A percentile compares a stretch with the other conserved stretches of the same genome.
Conservation (phyloP, 2,329 filamentous ascomycete species). For the Calycina herbarum region DNA sequence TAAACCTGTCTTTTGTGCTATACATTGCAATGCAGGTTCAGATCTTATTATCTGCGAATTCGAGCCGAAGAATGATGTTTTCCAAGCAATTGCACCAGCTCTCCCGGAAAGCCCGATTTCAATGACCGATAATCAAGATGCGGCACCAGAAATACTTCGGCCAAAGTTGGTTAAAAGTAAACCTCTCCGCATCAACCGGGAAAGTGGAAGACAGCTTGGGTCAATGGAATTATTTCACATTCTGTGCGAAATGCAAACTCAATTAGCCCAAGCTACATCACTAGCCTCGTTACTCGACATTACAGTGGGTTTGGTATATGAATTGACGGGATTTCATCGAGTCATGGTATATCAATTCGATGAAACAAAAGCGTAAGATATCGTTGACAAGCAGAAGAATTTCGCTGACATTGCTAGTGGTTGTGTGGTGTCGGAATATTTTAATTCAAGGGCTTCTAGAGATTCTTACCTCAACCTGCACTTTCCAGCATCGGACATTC, state of each 20-base stretch:
- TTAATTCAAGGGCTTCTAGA: slow-evolving; percentile 11
- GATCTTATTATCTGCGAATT: slow-evolving; percentile 30
- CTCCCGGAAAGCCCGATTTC: slow-evolving; percentile 18
- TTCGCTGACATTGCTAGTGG: slow-evolving; percentile 11
- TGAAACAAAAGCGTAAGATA: slow-evolving; percentile 19
- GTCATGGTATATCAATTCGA: slow-evolving; percentile 30
- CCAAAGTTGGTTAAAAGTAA: slow-evolving; percentile 20
- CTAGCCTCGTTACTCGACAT: slow-evolving; percentile 24
- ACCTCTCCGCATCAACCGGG: slow-evolving; percentile 23
- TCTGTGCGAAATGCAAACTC: slow-evolving; percentile 26
- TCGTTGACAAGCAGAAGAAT: background rate
- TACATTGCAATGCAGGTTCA: slow-evolving; percentile 21
- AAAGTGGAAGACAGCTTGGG: slow-evolving; percentile 20
- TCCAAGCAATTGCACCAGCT: slow-evolving; percentile 18
- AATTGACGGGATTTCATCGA: slow-evolving; percentile 27
- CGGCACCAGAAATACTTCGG: slow-evolving; percentile 17
- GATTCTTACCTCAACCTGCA: slow-evolving; percentile 17
- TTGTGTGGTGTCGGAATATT: slow-evolving; percentile 19
- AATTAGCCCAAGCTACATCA: slow-evolving; percentile 20
- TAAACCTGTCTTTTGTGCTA: slow-evolving; percentile 25
- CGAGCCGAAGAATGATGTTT: slow-evolving; percentile 24
- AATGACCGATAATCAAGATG: slow-evolving; percentile 19
- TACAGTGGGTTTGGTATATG: slow-evolving; percentile 28
- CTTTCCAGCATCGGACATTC: slow-evolving; percentile 79
- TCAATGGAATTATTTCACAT: slow-evolving; percentile 31